Conservation (phyloP, 2,329 filamentous ascomycete genomes). For the Colletotrichum musae region DNA sequence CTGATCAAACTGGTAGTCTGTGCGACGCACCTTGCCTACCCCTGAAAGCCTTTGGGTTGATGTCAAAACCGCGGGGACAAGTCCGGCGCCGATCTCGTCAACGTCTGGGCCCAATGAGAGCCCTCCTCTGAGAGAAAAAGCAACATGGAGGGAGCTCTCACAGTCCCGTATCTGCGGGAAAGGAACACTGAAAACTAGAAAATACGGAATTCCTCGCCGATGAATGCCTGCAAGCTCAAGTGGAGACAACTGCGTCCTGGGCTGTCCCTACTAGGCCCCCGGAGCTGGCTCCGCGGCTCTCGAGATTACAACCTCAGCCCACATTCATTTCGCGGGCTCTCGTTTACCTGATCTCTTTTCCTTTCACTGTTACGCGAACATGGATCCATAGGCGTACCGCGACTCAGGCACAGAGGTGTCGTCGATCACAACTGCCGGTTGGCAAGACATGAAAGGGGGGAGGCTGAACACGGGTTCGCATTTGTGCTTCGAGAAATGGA, state of each 20-base stretch:
- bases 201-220: constrained; percentile 14
- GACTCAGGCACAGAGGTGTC: constrained; percentile 12
- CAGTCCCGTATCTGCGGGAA: too few relatives aligned
- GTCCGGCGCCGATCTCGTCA: background rate
- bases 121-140: too few relatives aligned
- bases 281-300: constrained; percentile 1
- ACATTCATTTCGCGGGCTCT: constrained; percentile 1
- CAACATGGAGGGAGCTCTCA: too few relatives aligned
- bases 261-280: background rate
- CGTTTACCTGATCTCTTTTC: too few relatives aligned
- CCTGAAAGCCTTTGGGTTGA: constrained; percentile 3
- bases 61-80: background rate
- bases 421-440: constrained; percentile 23
- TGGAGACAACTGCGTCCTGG: background rate
- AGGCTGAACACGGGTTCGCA: background rate
- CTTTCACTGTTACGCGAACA: too few relatives aligned
- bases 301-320: constrained; percentile 24
- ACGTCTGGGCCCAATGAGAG: too few relatives aligned
- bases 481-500: background rate
- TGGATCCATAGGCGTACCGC: constrained; percentile 1
- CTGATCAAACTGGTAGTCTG: too few relatives aligned
- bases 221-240: background rate
- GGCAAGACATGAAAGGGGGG: background rate
- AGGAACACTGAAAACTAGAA: background rate
- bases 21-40: background rate